phyloP scores from a whole-genome alignment of 176 grass and related monocot species.

The Zizania latifolia region DNA sequence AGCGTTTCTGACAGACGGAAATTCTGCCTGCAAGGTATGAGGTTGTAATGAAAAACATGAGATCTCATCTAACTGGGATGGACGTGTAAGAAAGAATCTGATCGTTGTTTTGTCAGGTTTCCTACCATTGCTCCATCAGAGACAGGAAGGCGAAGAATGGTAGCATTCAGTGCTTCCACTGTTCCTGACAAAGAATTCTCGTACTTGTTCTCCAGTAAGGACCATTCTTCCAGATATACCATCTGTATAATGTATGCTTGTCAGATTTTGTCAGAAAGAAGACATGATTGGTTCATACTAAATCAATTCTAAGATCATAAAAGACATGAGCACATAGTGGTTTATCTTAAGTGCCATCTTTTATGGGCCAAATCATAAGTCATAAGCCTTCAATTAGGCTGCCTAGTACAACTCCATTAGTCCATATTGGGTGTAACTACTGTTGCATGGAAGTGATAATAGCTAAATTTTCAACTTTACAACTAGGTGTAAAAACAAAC shows the following conservation, averaged over 20 bases:
- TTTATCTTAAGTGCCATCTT: neutral
- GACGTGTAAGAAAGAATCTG: neutral
- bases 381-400: neutral
- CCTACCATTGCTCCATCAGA: slow-evolving; percentile 52
- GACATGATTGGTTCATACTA: neutral
- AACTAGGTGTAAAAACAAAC: neutral
- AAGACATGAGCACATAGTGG: neutral
- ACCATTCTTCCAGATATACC: slow-evolving; percentile 57
- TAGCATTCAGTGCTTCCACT: slow-evolving; percentile 43
- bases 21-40: slow-evolving; percentile 44
- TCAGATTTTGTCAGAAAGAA: neutral
- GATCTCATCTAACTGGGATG: neutral
- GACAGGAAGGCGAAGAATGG: slow-evolving; percentile 51
- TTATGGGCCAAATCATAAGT: slow-evolving; percentile 2
- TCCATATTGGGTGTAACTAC: neutral
- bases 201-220: slow-evolving; percentile 47
- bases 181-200: slow-evolving; percentile 51
- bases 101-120: neutral
- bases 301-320: neutral
- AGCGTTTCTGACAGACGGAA: slow-evolving; percentile 47
- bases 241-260: slow-evolving; percentile 36
- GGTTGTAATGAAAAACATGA: neutral
- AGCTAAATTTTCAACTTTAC: neutral
- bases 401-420: neutral
- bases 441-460: neutral